Evolutionary conservation across 805 yeast genomes (phyloP).

Genomic region (Wickerhamiella sergipiensis): DNA sequence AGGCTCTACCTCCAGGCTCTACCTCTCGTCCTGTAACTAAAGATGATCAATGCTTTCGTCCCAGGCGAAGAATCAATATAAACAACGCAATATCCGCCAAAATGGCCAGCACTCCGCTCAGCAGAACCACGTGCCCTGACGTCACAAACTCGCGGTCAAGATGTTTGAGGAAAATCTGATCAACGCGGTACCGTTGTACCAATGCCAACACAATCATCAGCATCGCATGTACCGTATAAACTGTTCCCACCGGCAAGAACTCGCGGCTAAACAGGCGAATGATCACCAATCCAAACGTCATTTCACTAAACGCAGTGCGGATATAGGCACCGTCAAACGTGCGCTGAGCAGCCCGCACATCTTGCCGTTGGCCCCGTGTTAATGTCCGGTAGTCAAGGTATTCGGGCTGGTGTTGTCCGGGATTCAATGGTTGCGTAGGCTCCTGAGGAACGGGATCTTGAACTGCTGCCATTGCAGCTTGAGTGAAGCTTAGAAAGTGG

Average conservation of each 20-base stretch:
- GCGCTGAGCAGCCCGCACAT: constrained; percentile 52
- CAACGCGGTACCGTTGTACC: constrained; percentile 18
- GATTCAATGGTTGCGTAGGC: background rate
- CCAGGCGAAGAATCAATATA: constrained; percentile 35
- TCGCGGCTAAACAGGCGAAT: constrained; percentile 51
- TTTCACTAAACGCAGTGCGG: constrained; percentile 54
- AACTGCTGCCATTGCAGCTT: background rate
- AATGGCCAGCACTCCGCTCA: constrained; percentile 37
- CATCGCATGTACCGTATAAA: constrained; percentile 49
- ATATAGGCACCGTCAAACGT: constrained; percentile 78
- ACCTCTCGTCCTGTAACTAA: too few species aligned
- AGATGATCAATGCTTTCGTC: background rate
- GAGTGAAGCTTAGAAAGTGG: too few species aligned
- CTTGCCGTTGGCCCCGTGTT: constrained; percentile 18
- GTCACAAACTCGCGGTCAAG: constrained; percentile 37
- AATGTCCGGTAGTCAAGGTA: constrained; percentile 5
- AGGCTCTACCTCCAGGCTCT: too few species aligned
- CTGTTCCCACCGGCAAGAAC: constrained; percentile 52
- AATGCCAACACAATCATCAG: constrained; percentile 30
- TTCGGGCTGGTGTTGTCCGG: background rate
- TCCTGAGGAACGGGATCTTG: background rate
- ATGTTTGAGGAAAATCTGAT: constrained; percentile 27
- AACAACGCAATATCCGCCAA: constrained; percentile 38
- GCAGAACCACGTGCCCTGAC: constrained; percentile 46
- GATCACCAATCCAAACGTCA: constrained; percentile 52